phyloP scores from a whole-genome alignment of 1,284 basidiomycete species.

The Paramarasmius palmivorus region DNA sequence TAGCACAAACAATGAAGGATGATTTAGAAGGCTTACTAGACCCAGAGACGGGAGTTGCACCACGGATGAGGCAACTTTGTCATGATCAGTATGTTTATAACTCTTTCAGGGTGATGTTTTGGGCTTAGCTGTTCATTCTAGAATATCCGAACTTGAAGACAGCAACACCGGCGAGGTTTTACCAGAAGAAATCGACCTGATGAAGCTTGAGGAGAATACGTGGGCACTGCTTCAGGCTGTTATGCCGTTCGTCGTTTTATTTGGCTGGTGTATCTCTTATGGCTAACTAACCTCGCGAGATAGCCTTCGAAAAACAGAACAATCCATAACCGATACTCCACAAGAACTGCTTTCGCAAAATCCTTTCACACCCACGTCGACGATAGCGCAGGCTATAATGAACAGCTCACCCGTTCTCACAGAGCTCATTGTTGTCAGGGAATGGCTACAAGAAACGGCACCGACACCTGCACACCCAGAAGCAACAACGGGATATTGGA shows the following conservation, averaged over 20 bases:
- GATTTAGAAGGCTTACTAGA: slow-evolving; percentile 63
- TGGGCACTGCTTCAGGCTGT: slow-evolving; percentile 80
- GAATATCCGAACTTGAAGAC: slow-evolving; percentile 53
- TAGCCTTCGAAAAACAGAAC: slow-evolving; percentile 65
- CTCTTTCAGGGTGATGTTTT: background rate
- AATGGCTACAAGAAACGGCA: slow-evolving; percentile 81
- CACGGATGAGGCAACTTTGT: slow-evolving; percentile 63
- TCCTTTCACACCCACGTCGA: slow-evolving; percentile 75
- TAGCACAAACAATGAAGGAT: slow-evolving; percentile 58
- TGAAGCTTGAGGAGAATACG: slow-evolving; percentile 77
- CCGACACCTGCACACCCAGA: slow-evolving; percentile 60
- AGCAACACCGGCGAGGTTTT: slow-evolving; percentile 35
- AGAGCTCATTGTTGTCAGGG: slow-evolving; percentile 75
- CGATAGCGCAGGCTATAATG: slow-evolving; percentile 73
- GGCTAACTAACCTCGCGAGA: slow-evolving; percentile 4
- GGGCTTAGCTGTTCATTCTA: slow-evolving; percentile 21
- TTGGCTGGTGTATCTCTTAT: background rate
- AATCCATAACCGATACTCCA: slow-evolving; percentile 44
- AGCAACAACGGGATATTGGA: slow-evolving; percentile 77
- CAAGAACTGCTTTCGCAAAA: slow-evolving; percentile 61
- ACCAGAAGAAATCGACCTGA: slow-evolving; percentile 55
- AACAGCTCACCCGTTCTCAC: slow-evolving; percentile 56
- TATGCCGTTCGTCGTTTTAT: slow-evolving; percentile 49
- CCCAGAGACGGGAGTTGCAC: slow-evolving; percentile 68
- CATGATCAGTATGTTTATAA: slow-evolving; percentile 53